Evolutionary conservation across 768 basidiomycete genomes (phyloP).

Genomic region (Termitomyces sp.): DNA sequence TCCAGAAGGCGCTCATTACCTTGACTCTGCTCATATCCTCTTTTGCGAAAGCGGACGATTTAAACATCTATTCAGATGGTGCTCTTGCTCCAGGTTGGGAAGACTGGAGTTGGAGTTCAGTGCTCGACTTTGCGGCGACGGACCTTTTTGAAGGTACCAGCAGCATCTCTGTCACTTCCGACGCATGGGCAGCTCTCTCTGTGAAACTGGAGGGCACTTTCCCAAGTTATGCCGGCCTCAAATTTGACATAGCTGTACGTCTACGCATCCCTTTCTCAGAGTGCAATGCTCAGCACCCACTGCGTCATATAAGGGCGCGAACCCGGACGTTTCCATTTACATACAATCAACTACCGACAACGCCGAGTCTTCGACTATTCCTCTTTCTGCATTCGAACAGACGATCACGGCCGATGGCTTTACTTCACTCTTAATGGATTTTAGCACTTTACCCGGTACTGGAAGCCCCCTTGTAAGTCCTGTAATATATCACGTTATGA

Average conservation of each 20-base stretch:
- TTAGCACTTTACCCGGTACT: slow-evolving; percentile 37
- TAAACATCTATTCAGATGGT: slow-evolving; percentile 35
- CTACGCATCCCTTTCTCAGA: not conserved
- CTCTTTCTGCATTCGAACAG: slow-evolving; percentile 35
- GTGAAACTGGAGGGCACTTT: slow-evolving; percentile 38
- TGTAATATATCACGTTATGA: not conserved
- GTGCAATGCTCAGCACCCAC: not conserved
- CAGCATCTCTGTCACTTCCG: slow-evolving; percentile 38
- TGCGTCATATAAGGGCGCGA: slow-evolving; percentile 27
- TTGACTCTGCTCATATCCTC: slow-evolving; percentile 17
- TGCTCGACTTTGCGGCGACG: slow-evolving; percentile 37
- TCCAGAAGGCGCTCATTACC: slow-evolving; percentile 8
- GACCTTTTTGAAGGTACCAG: slow-evolving; percentile 35
- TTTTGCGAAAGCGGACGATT: slow-evolving; percentile 24
- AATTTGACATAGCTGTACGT: slow-evolving; percentile 45
- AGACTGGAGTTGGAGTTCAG: slow-evolving; percentile 46
- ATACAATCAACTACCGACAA: slow-evolving; percentile 34
- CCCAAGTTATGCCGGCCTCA: slow-evolving; percentile 37
- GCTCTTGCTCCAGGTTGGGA: slow-evolving; percentile 40
- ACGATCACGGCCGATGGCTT: slow-evolving; percentile 30
- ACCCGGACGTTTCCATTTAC: slow-evolving; percentile 38
- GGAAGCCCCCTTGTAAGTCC: slow-evolving; percentile 28
- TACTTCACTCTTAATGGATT: slow-evolving; percentile 41
- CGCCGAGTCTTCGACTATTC: slow-evolving; percentile 30
- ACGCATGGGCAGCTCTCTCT: slow-evolving; percentile 39